phyloP scores from a whole-genome alignment of 306 rosid genomes.

The Begonia loranthoides region DNA sequence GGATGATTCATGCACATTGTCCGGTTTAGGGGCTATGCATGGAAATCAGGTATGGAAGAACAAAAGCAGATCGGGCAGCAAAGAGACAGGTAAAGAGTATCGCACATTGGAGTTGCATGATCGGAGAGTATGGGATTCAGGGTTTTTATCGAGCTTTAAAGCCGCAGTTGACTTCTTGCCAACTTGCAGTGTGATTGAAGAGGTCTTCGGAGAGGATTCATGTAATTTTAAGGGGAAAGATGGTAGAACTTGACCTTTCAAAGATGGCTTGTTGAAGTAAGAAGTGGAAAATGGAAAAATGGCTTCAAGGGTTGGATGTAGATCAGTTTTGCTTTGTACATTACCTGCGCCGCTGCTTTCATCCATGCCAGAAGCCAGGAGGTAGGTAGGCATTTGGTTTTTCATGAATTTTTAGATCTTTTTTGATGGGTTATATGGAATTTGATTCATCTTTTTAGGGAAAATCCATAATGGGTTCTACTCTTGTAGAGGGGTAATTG shows the following conservation, averaged over 20 bases:
- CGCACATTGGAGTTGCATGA: constrained; percentile 19
- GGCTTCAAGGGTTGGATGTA: too few relatives aligned
- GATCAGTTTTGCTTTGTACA: too few relatives aligned
- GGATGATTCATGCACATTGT: constrained; percentile 33
- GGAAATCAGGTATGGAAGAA: constrained; percentile 2
- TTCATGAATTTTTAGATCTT: too few relatives aligned
- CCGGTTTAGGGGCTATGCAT: constrained; percentile 6
- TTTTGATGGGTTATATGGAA: too few relatives aligned
- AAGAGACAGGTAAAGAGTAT: constrained; percentile 10
- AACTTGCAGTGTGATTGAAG: constrained; percentile 48
- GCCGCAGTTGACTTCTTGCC: constrained; percentile 31
- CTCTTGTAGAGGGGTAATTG: too few relatives aligned
- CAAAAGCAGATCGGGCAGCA: constrained; percentile 16
- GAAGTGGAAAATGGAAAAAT: too few relatives aligned
- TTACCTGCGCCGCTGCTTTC: too few relatives aligned
- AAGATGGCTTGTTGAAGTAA: too few relatives aligned
- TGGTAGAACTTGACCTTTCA: not conserved
- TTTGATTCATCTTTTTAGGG: too few relatives aligned
- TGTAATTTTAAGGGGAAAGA: constrained; percentile 18
- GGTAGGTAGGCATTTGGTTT: too few relatives aligned
- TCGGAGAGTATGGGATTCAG: constrained; percentile 35
- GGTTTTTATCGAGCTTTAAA: constrained; percentile 13
- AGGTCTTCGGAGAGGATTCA: constrained; percentile 25
- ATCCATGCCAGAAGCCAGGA: too few relatives aligned
- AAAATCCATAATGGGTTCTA: too few relatives aligned